These are phyloP conservation scores for Tylopilus intermedius DNA, from an alignment of 768 basidiomycete species.

Conservation along the genomic window DNA sequence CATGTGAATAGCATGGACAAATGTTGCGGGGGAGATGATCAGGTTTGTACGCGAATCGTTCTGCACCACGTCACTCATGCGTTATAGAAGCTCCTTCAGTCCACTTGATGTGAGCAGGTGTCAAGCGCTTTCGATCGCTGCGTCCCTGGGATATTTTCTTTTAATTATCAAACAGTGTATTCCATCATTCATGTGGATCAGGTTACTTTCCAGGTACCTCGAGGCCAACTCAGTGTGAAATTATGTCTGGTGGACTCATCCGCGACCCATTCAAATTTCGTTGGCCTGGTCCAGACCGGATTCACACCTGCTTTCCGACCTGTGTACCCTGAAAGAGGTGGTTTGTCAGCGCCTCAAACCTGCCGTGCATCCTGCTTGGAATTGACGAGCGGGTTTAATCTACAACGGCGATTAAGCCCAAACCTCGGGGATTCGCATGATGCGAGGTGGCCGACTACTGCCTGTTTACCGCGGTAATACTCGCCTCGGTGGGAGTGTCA, in stretches of 20 bases:
- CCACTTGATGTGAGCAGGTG: background rate
- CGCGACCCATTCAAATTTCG: background rate
- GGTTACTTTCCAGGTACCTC: conserved; percentile 11
- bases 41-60: conserved; percentile 13
- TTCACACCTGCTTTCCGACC: conserved; percentile 7
- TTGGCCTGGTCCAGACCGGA: conserved; percentile 1
- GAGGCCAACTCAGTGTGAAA: conserved; percentile 1
- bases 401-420: conserved; percentile 21
- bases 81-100: conserved; percentile 1
- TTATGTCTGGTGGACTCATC: background rate
- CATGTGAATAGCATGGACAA: conserved; percentile 4
- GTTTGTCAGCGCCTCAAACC: conserved; percentile 7
- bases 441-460: conserved; percentile 3
- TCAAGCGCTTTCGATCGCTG: conserved; percentile 4
- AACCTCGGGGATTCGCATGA: conserved; percentile 24
- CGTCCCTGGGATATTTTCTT: background rate
- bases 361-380: conserved; percentile 8
- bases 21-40: background rate
- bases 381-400: conserved; percentile 3
- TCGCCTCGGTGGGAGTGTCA: conserved; percentile 6
- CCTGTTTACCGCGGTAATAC: conserved; percentile 15
- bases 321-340: background rate
- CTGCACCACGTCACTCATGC: conserved; percentile 4
- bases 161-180: background rate
- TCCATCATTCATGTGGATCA: conserved; percentile 21